Evolutionary conservation across 257 asterid species (phyloP), one percentile per base, ranked within the genome.

Genomic region (Solanum bukasovii): DNA sequence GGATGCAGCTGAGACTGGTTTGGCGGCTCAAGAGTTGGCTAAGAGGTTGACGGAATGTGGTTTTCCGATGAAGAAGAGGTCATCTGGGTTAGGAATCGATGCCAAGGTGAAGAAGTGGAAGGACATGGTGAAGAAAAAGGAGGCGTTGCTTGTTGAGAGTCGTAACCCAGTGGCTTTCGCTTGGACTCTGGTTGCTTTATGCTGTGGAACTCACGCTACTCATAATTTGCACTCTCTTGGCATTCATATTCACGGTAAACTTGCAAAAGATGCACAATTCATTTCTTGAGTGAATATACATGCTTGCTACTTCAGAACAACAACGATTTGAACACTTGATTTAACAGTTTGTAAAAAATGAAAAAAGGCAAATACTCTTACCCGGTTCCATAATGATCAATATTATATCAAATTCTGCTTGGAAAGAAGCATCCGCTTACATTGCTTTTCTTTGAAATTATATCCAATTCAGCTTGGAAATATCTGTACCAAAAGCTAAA

Each of bases 101-200:
- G 99, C 90, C 81, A 96, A 96, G 91, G 98, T 96, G 93, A 92
- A 91, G 87, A 96, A 94, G 90, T 96, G 99, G 99, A 95, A 91
- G 92, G 98, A 93, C 89, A 91, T 90, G 88, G 94, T 94, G 94
- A 93, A 91, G 91, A 95, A 91, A 94, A 96, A 96, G 93, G 98
- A 95, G 38, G 94, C 89, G 77, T 75, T 96, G 95, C 92, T 96
- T 35, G 90, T 93, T 65, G 93, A 94, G 93, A 94, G 98, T 84
- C 88, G 97, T 86, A 95, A 93, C 9, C 90, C 96, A 4, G 98
- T 96, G 90, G 95, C 95, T 37, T 95, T 95, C 89, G 97, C 99
- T 82, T 97, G 98, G 99, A 93, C 98, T 40, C 91, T 96, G 92
- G 98, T 97, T 88, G 98, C 98, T 46, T 90, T 97, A 71, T 96